phyloP scores from a whole-genome alignment of 495 filamentous ascomycete species.

The Paragyromitra xinjiangensis region DNA sequence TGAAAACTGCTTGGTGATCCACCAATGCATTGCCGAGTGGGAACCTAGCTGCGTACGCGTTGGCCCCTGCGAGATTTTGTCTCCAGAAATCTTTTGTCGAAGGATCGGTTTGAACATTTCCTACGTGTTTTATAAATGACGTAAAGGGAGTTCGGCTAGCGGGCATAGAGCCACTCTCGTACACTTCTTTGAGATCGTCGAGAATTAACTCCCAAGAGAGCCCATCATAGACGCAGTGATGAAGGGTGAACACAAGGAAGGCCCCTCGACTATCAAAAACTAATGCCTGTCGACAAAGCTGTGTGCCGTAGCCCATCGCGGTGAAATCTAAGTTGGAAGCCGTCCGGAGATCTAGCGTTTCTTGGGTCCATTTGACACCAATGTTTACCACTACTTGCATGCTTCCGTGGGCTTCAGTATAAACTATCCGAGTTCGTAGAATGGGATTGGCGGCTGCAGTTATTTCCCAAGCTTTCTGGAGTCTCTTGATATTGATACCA shows the following conservation, averaged over 20 bases:
- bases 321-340: constrained; percentile 7
- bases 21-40: constrained; percentile 38
- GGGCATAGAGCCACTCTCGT: constrained; percentile 9
- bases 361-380: constrained; percentile 13
- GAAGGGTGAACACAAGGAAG: constrained; percentile 33
- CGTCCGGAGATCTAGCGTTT: background rate
- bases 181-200: constrained; percentile 30
- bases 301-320: constrained; percentile 15
- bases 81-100: constrained; percentile 46
- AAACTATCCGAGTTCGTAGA: constrained; percentile 68
- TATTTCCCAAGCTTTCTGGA: constrained; percentile 64
- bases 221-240: constrained; percentile 36
- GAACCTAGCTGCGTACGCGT: background rate
- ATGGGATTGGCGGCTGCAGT: constrained; percentile 64
- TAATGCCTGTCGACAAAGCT: constrained; percentile 28
- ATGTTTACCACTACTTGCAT: constrained; percentile 19
- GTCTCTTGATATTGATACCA: constrained; percentile 59
- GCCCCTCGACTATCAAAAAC: constrained; percentile 15
- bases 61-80: constrained; percentile 22
- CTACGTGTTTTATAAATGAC: constrained; percentile 20
- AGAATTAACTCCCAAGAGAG: constrained; percentile 33
- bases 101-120: constrained; percentile 8
- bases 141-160: constrained; percentile 24
- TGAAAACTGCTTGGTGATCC: constrained; percentile 32
- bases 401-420: constrained; percentile 49